These are phyloP conservation scores for Circinella umbellata DNA, from an alignment of 371 early-diverging fungal species.

Conservation along the genomic window DNA sequence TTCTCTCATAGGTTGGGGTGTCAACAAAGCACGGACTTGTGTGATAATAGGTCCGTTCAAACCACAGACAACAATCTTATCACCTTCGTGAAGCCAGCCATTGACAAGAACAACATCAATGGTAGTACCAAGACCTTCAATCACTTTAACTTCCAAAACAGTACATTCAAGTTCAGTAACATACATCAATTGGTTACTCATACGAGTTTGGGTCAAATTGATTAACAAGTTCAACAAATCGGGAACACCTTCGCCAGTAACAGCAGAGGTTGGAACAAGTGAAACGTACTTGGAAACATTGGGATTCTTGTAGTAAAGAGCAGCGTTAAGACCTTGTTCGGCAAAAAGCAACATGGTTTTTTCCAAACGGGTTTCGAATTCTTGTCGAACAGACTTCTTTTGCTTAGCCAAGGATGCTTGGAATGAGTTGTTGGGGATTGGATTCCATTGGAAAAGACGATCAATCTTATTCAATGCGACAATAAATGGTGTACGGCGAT, in stretches of 20 bases:
- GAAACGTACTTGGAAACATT: conserved; percentile 97
- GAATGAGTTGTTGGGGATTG: conserved; percentile 85
- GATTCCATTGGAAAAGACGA: conserved; percentile 97
- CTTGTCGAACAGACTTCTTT: conserved; percentile 74
- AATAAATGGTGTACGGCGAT: conserved; percentile 99
- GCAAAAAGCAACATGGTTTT: conserved; percentile 91
- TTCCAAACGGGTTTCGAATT: conserved; percentile 90
- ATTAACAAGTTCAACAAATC: conserved; percentile 96
- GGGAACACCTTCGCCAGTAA: conserved; percentile 99
- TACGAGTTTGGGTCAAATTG: conserved; percentile 92
- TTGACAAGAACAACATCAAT: conserved; percentile 99
- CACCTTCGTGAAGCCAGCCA: conserved; percentile 97
- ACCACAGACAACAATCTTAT: conserved; percentile 97
- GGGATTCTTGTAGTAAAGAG: conserved; percentile 96
- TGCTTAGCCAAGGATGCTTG: conserved; percentile 84
- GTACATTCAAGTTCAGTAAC: conserved; percentile 98
- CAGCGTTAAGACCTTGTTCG: conserved; percentile 98
- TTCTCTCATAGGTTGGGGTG: conserved; percentile 99
- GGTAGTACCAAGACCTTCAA: conserved; percentile 99
- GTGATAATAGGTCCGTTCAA: conserved; percentile 98
- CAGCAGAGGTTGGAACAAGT: conserved; percentile 99
- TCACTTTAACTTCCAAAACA: conserved; percentile 99
- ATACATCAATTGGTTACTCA: conserved; percentile 97
- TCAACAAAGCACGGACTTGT: conserved; percentile 92
- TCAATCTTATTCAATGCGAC: conserved; percentile 99